phyloP scores from a whole-genome alignment of 345 rosid genomes.

The Erucastrum elatum region DNA sequence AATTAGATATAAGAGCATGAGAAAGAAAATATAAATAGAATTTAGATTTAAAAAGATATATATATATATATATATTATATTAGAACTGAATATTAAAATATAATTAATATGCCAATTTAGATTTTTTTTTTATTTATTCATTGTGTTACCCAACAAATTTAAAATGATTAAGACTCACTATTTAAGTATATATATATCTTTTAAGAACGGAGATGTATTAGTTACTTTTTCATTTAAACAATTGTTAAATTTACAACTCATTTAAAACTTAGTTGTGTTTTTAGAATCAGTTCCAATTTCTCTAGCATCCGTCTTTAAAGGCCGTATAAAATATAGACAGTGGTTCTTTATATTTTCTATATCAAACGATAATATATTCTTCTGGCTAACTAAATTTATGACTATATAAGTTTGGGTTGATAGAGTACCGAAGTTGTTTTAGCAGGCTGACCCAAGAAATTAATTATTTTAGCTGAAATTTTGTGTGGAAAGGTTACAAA shows the following conservation, averaged over 20 bases:
- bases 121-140: too few relatives aligned
- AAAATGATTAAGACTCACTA: background rate
- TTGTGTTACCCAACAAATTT: background rate
- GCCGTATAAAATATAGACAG: background rate
- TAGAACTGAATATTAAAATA: background rate
- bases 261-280: background rate
- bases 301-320: background rate
- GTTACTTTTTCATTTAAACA: background rate
- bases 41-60: too few relatives aligned
- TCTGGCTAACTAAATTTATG: too few relatives aligned
- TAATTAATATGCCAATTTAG: background rate
- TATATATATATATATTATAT: too few relatives aligned
- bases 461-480: background rate
- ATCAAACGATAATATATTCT: too few relatives aligned
- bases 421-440: background rate
- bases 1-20: background rate
- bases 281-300: background rate
- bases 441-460: background rate
- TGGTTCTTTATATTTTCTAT: background rate
- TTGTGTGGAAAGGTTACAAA: background rate
- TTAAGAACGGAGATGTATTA: too few relatives aligned
- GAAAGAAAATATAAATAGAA: background rate
- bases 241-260: background rate
- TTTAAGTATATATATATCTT: too few relatives aligned
- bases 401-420: background rate